Base-by-base conservation (phyloP, 768 basidiomycete genomes). In the Agrocybe pediades region DNA sequence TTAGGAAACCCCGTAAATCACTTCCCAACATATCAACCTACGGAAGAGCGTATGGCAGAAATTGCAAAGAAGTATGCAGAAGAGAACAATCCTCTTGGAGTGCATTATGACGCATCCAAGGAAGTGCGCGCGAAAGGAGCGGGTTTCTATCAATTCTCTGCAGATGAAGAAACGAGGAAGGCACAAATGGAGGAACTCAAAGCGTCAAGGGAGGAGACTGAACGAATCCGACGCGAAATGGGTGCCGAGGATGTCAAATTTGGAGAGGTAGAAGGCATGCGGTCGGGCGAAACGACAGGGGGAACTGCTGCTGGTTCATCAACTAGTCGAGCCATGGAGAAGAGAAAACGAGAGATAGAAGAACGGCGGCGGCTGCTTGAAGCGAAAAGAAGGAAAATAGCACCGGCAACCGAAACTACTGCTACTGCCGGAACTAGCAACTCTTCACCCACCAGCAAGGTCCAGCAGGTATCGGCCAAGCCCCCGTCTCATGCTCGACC, bases 121-220 rank as follows among this genome's bases (percentile, higher is more conserved):
- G 96, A 99, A 71, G 86, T 90, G 17, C 90, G 97, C 15, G 84
- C 89, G 11, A 88, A 87, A 68, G 97, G 91, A 41, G 95, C 96
- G 1, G 95, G 84, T 1, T 92, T 90, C 71, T 97, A 96, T 68
- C 89, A 92, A 66, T 95, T 98, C 70, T 92, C 92, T 11, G 80
- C 68, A 2, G 93, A 97, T 61, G 92, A 94, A 63, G 89, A 90
- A 58, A 83, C 81, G 24, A 78, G 97, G 40, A 74, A 73, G 58
- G 73, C 75, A 46, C 87, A 98, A 67, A 91, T 95, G 92, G 91
- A 91, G 52, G 90, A 89, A 51, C 73, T 98, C 11, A 82, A 79
- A 53, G 66, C 72, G 3, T 79, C 78, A 2, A 77, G 92, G 40
- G 78, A 81, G 42, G 90, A 95, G 66, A 96, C 95, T 0, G 82